These are phyloP conservation scores for Hymenoscyphus occultus DNA, from an alignment of 2,329 filamentous ascomycete genomes.

Conservation along the genomic window DNA sequence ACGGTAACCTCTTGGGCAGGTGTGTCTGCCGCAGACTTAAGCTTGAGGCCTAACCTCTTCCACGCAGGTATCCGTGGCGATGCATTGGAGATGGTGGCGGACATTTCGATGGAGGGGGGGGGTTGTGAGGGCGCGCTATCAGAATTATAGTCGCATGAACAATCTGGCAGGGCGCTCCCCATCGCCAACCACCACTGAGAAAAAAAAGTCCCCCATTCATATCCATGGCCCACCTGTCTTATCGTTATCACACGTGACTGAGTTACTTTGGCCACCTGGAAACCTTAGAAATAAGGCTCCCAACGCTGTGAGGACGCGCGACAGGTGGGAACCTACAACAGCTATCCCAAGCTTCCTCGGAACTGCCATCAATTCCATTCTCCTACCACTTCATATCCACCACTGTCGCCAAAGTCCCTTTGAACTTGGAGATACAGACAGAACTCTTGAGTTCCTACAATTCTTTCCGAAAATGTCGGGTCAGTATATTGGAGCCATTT, in stretches of 20 bases:
- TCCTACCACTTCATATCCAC: slow-evolving; percentile 1
- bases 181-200: neutral
- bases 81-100: slow-evolving; percentile 22
- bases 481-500: slow-evolving; percentile 29
- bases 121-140: slow-evolving; percentile 16
- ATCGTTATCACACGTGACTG: slow-evolving; percentile 2
- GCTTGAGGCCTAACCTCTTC: slow-evolving; percentile 58
- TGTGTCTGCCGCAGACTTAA: slow-evolving; percentile 45
- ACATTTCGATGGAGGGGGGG: slow-evolving; percentile 15
- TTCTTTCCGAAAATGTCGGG: slow-evolving; percentile 38
- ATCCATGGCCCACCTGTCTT: neutral
- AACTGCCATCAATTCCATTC: slow-evolving; percentile 13
- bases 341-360: slow-evolving; percentile 14
- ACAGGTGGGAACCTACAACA: slow-evolving; percentile 17
- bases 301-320: slow-evolving; percentile 9
- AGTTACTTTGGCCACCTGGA: neutral
- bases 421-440: neutral
- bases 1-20: slow-evolving; percentile 14
- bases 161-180: slow-evolving; percentile 12
- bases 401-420: neutral
- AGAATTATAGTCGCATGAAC: slow-evolving; percentile 16
- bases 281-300: slow-evolving; percentile 7
- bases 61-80: slow-evolving; percentile 49
- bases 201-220: slow-evolving; percentile 11
- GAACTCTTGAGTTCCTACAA: neutral